phyloP scores from a whole-genome alignment of 2,329 filamentous ascomycete genomes.

The Alternaria sp. region DNA sequence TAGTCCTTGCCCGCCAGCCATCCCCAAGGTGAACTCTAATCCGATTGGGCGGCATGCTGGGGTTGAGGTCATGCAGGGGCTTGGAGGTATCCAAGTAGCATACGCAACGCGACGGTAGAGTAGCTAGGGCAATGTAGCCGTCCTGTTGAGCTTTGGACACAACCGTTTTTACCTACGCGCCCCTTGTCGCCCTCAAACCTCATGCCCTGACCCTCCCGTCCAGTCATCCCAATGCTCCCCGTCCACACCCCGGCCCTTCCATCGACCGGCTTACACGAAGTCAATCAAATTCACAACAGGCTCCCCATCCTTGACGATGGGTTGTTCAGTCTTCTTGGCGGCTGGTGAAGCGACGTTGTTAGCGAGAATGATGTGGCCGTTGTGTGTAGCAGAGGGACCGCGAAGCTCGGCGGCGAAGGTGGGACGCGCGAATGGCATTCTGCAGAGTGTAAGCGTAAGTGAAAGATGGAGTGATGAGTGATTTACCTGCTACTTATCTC shows the following conservation, averaged over 20 bases:
- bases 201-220: neutral
- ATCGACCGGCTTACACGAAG: neutral
- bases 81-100: no score
- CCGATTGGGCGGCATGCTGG: no score
- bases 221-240: neutral
- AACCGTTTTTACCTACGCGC: no score
- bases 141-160: no score
- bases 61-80: no score
- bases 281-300: neutral
- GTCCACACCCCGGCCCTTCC: neutral
- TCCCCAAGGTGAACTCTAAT: neutral
- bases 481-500: constrained; percentile 17
- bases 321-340: neutral
- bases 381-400: constrained; percentile 2
- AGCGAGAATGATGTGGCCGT: constrained; percentile 23
- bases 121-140: no score
- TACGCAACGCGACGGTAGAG: no score
- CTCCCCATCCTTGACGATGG: constrained; percentile 5
- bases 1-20: neutral
- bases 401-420: constrained; percentile 23
- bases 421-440: constrained; percentile 2
- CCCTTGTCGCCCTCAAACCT: no score
- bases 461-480: no score
- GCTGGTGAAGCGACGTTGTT: constrained; percentile 4
- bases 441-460: neutral